These are phyloP conservation scores for Phytophthora chlamydospora DNA, from an alignment of 352 stramenopile species.

Conservation along the genomic window DNA sequence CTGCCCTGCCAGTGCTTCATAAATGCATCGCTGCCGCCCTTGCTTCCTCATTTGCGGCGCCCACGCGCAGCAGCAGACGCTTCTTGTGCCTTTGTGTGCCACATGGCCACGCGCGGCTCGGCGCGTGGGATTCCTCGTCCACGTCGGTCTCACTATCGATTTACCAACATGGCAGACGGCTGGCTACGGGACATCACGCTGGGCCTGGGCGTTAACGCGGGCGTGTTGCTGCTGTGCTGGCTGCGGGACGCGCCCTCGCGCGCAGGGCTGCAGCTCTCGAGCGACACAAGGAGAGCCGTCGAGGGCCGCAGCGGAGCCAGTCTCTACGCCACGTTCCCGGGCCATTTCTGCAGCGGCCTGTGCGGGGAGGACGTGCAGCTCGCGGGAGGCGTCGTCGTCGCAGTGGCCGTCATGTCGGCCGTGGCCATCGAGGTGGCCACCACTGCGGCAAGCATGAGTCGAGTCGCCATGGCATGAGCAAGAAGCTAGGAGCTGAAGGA, in stretches of 20 bases:
- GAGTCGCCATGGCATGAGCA: constrained; percentile 15
- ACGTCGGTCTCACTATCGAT: constrained; percentile 16
- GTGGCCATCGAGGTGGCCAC: constrained; percentile 22
- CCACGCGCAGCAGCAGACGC: neutral
- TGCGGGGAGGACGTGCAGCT: constrained; percentile 30
- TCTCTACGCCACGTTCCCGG: constrained; percentile 28
- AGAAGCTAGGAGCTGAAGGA: neutral
- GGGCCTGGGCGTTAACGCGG: constrained; percentile 15
- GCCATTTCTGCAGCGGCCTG: constrained; percentile 27
- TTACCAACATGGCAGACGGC: constrained; percentile 23
- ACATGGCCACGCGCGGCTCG: constrained; percentile 32
- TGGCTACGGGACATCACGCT: constrained; percentile 21
- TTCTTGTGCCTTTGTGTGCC: constrained; percentile 12
- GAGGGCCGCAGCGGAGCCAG: constrained; percentile 9
- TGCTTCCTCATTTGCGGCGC: constrained; percentile 8
- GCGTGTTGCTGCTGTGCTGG: constrained; percentile 28
- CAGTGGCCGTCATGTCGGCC: constrained; percentile 23
- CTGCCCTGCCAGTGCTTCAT: constrained; percentile 1
- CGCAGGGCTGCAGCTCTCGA: constrained; percentile 24
- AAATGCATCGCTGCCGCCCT: constrained; percentile 5
- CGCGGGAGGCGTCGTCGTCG: constrained; percentile 25
- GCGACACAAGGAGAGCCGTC: constrained; percentile 19
- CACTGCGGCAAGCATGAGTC: constrained; percentile 27
- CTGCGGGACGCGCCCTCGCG: constrained; percentile 17
- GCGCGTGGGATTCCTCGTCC: constrained; percentile 12